Conservation (phyloP, 257 asterid genomes). For the Coffea eugenioides region DNA sequence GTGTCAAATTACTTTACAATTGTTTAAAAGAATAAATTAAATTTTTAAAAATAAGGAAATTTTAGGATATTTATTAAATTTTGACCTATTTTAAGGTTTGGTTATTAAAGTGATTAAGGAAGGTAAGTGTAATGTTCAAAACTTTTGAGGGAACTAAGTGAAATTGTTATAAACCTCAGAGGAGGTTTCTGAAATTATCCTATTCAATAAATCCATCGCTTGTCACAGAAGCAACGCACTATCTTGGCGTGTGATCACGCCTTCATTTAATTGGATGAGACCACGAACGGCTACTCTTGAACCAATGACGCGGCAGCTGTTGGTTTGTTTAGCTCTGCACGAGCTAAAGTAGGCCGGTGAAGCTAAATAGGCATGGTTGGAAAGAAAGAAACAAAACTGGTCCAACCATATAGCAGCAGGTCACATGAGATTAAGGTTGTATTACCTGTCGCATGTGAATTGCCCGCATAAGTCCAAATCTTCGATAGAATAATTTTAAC, state of each 20-base stretch:
- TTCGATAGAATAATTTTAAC: background rate
- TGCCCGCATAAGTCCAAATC: slow-evolving; percentile 27
- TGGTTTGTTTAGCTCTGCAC: background rate
- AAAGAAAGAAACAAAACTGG: slow-evolving; percentile 38
- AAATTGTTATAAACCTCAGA: too few species aligned
- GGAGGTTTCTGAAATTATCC: too few species aligned
- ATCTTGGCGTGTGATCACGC: background rate
- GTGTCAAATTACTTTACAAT: too few species aligned
- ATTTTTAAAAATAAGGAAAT: too few species aligned
- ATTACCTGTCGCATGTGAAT: slow-evolving; percentile 41
- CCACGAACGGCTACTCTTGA: too few species aligned
- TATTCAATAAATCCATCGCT: background rate
- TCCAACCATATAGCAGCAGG: slow-evolving; percentile 24
- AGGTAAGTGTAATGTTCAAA: too few species aligned
- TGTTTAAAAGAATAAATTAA: too few species aligned
- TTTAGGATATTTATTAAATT: too few species aligned
- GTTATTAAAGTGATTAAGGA: too few species aligned
- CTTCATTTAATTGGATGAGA: background rate
- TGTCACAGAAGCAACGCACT: background rate
- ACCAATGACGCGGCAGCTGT: background rate
- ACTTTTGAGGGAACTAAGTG: too few species aligned
- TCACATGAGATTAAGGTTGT: slow-evolving; percentile 36
- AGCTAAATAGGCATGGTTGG: slow-evolving; percentile 12
- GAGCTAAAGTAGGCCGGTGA: slow-evolving; percentile 19
- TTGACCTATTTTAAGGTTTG: too few species aligned